A percentile compares a stretch with the other conserved stretches of the same genome.
Evolutionary conservation across 2,329 filamentous ascomycete species (phyloP).

Genomic region (Hypoxylon sp.): DNA sequence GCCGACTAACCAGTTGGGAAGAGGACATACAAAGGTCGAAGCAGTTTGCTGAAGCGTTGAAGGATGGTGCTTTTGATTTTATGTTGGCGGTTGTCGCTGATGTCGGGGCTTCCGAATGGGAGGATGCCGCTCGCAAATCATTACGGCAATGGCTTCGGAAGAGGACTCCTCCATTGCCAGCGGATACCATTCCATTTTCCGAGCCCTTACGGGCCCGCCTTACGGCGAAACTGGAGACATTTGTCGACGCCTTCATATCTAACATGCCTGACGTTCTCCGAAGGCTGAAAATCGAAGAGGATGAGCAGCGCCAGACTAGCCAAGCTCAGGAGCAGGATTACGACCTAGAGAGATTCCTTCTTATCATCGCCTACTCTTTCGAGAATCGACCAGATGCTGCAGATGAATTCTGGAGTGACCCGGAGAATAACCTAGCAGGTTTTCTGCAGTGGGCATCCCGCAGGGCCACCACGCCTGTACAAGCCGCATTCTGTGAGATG

Average conservation of each 20-base stretch:
- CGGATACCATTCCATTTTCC: conserved; percentile 77
- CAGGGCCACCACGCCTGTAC: conserved; percentile 92
- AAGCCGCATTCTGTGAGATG: conserved; percentile 97
- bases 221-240: conserved; percentile 85
- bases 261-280: conserved; percentile 95
- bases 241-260: conserved; percentile 92
- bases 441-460: conserved; percentile 98
- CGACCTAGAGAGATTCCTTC: conserved; percentile 88
- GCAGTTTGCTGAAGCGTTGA: conserved; percentile 80
- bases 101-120: conserved; percentile 84
- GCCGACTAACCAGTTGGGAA: conserved; percentile 54
- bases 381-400: conserved; percentile 87
- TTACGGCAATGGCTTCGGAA: conserved; percentile 86
- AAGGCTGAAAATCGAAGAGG: conserved; percentile 87
- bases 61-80: conserved; percentile 93
- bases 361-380: conserved; percentile 92
- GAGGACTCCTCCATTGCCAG: conserved; percentile 76
- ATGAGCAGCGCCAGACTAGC: conserved; percentile 81
- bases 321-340: conserved; percentile 75
- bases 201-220: conserved; percentile 78
- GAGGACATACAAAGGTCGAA: conserved; percentile 79
- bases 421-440: conserved; percentile 91
- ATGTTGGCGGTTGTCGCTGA: conserved; percentile 87
- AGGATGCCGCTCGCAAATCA: conserved; percentile 85
- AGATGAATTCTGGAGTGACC: conserved; percentile 90